Conservation (phyloP, 148 eudicot species). For the Vaccinium darrowii region DNA sequence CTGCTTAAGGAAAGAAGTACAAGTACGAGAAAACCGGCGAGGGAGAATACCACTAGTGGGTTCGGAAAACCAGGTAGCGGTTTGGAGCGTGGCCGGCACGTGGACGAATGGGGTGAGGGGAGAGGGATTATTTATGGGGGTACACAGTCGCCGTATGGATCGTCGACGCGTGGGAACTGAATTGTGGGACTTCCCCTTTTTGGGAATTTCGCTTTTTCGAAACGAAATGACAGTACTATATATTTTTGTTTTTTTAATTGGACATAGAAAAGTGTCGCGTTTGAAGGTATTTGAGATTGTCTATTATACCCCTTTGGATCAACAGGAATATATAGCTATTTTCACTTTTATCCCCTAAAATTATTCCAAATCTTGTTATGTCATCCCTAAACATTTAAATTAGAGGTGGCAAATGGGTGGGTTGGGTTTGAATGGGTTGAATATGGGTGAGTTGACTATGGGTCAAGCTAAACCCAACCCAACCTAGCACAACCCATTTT, state of each 20-base stretch:
- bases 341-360: no score
- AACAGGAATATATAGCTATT: neutral
- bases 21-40: neutral
- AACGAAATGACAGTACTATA: neutral
- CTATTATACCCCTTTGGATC: neutral
- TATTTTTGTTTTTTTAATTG: neutral
- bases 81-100: neutral
- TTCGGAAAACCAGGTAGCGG: neutral
- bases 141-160: constrained; percentile 18
- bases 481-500: no score
- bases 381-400: no score
- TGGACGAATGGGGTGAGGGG: neutral
- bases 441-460: no score
- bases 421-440: no score
- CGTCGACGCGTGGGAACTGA: constrained; percentile 13
- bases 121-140: neutral
- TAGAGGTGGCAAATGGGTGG: no score
- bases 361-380: no score
- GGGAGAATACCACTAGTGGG: constrained; percentile 6
- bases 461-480: no score
- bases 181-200: neutral
- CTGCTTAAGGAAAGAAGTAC: constrained; percentile 19
- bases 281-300: neutral
- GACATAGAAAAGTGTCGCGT: neutral
- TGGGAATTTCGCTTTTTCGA: constrained; percentile 2